Conservation (phyloP, 331 rosid genomes). For the Malus hybrid region DNA sequence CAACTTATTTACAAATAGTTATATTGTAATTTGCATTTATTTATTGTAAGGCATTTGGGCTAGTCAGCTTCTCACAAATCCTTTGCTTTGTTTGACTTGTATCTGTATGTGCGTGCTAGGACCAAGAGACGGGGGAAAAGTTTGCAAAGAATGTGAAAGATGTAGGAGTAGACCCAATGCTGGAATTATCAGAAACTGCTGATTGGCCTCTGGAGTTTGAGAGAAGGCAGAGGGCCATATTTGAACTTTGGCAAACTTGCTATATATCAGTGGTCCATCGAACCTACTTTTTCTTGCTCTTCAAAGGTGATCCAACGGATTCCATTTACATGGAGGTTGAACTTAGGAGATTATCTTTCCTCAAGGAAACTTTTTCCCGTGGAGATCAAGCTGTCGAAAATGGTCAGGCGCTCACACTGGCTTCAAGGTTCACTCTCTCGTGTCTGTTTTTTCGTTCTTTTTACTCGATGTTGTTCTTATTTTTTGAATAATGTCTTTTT, state of each 20-base stretch:
- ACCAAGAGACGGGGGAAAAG: conserved; percentile 27
- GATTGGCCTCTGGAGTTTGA: conserved; percentile 82
- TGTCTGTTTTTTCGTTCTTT: not conserved
- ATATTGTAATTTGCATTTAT: not conserved
- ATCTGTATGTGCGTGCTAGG: conserved; percentile 31
- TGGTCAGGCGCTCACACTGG: conserved; percentile 52
- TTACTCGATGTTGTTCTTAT: not conserved
- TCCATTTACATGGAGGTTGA: conserved; percentile 97
- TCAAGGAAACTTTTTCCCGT: conserved; percentile 60
- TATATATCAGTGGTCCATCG: conserved; percentile 79
- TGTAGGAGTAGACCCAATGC: conserved; percentile 58
- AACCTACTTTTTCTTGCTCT: conserved; percentile 93
- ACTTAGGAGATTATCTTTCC: conserved; percentile 73
- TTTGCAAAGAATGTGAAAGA: conserved; percentile 42
- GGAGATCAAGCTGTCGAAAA: conserved; percentile 46
- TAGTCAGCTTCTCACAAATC: not conserved
- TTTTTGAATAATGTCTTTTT: not conserved
- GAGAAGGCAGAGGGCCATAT: conserved; percentile 59
- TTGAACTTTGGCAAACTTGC: conserved; percentile 92
- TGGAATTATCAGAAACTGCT: conserved; percentile 39
- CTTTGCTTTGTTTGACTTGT: conserved; percentile 9
- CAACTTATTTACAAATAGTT: not conserved
- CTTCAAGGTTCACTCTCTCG: conserved; percentile 60
- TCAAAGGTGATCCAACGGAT: conserved; percentile 82
- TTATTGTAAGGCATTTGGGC: not conserved